A percentile compares a stretch with the other conserved stretches of the same genome.
Conservation (phyloP, 805 yeast species). For the Lachancea nothofagi region DNA sequence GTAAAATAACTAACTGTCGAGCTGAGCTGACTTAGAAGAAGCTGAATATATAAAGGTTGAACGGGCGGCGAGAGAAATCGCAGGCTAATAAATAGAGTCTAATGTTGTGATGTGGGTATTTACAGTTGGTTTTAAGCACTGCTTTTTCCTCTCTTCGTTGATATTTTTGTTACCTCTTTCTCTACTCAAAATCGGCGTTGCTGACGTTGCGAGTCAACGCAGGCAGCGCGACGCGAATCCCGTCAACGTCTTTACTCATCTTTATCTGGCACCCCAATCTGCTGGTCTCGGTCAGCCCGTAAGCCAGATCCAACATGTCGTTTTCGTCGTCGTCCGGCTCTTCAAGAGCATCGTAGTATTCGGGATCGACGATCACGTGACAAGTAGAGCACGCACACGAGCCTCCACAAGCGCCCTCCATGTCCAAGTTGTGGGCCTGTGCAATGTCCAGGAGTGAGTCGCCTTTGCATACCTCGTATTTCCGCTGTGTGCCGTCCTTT, state of each 20-base stretch:
- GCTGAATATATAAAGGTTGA: too few relatives aligned
- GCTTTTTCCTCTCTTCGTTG: too few relatives aligned
- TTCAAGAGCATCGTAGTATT: slow-evolving; percentile 79
- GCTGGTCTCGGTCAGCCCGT: slow-evolving; percentile 94
- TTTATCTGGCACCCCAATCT: slow-evolving; percentile 90
- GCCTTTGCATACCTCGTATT: slow-evolving; percentile 85
- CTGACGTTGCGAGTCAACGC: slow-evolving; percentile 95
- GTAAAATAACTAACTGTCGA: too few relatives aligned
- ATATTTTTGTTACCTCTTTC: background rate
- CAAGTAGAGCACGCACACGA: slow-evolving; percentile 99
- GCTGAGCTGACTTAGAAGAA: too few relatives aligned
- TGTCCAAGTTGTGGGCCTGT: slow-evolving; percentile 85
- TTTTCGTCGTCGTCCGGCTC: slow-evolving; percentile 98
- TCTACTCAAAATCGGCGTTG: slow-evolving; percentile 62
- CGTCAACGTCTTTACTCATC: slow-evolving; percentile 88
- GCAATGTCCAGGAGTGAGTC: slow-evolving; percentile 91
- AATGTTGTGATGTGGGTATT: too few relatives aligned
- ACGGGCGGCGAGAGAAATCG: too few relatives aligned
- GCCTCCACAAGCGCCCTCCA: slow-evolving; percentile 99
- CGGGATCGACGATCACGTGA: slow-evolving; percentile 95
- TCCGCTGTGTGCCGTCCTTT: slow-evolving; percentile 80
- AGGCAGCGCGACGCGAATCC: slow-evolving; percentile 90
- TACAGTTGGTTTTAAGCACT: too few relatives aligned
- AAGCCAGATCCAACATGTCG: slow-evolving; percentile 96
- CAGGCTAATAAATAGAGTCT: too few relatives aligned